These are phyloP conservation scores for Sarocladium brachiariae DNA, from an alignment of 2,329 filamentous ascomycete genomes.

Conservation along the genomic window DNA sequence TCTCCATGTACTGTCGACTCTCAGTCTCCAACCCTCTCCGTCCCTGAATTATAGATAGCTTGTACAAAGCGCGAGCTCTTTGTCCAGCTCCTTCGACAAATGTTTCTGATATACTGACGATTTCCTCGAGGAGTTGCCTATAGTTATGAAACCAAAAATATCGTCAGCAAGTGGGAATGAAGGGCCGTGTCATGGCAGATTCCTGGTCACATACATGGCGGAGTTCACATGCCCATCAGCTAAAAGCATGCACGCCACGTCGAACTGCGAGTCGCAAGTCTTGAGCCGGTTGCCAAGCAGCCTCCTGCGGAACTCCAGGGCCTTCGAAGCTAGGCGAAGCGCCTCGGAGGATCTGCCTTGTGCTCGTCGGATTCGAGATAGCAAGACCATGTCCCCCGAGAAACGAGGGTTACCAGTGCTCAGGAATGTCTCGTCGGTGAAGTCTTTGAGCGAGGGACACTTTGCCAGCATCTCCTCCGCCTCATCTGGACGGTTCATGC, in stretches of 20 bases:
- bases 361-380: slow-evolving; percentile 14
- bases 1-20: too few relatives aligned
- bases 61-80: slow-evolving; percentile 18
- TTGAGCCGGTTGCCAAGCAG: slow-evolving; percentile 19
- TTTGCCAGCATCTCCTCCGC: slow-evolving; percentile 22
- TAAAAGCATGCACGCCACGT: slow-evolving; percentile 17
- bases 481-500: slow-evolving; percentile 26
- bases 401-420: slow-evolving; percentile 22
- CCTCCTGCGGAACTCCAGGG: slow-evolving; percentile 18
- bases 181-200: too few relatives aligned
- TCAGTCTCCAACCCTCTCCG: too few relatives aligned
- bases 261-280: slow-evolving; percentile 19
- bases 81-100: slow-evolving; percentile 19
- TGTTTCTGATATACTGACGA: slow-evolving; percentile 17
- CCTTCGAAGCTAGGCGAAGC: slow-evolving; percentile 17
- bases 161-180: not conserved
- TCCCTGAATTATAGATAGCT: slow-evolving; percentile 16
- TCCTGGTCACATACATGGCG: slow-evolving; percentile 19
- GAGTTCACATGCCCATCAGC: slow-evolving; percentile 13
- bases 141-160: slow-evolving; percentile 9
- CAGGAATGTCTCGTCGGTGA: slow-evolving; percentile 30
- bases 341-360: slow-evolving; percentile 17
- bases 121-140: slow-evolving; percentile 16
- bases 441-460: slow-evolving; percentile 26
- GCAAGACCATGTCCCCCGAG: slow-evolving; percentile 21